Percentiles rank a stretch among this genome's conserved stretches.
Conservation (phyloP, 768 basidiomycete species). For the Collybia mongolica region DNA sequence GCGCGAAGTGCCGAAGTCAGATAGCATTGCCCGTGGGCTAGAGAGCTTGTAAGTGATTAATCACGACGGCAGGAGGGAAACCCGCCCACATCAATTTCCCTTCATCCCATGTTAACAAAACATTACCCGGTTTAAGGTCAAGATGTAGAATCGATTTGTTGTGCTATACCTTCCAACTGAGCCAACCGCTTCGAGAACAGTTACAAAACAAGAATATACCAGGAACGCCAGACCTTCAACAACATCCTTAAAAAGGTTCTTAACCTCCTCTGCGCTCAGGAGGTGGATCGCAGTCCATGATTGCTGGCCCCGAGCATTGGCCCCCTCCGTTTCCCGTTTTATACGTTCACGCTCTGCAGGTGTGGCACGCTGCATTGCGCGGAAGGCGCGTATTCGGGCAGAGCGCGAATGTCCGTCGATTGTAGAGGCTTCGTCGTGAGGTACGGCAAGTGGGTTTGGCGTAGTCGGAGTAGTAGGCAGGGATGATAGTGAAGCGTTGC, state of each 20-base stretch:
- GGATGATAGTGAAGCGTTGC: constrained; percentile 18
- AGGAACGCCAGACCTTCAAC: constrained; percentile 86
- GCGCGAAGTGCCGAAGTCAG: constrained; percentile 93
- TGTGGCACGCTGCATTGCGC: constrained; percentile 62
- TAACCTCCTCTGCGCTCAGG: constrained; percentile 81
- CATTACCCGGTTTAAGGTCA: constrained; percentile 93
- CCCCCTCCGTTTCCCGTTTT: constrained; percentile 47
- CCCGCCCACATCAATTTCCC: constrained; percentile 69
- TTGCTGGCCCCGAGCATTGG: constrained; percentile 18
- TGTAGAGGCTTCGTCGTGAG: constrained; percentile 1
- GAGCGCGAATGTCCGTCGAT: constrained; percentile 54
- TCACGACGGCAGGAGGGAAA: neutral
- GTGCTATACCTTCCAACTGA: constrained; percentile 46
- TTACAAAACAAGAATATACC: constrained; percentile 41
- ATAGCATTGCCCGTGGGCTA: constrained; percentile 92
- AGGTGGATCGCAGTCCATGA: constrained; percentile 79
- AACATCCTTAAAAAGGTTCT: constrained; percentile 79
- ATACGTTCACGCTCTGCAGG: constrained; percentile 65
- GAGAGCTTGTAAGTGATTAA: neutral
- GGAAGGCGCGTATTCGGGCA: constrained; percentile 75
- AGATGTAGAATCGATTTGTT: constrained; percentile 85
- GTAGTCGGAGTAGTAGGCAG: constrained; percentile 10
- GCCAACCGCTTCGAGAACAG: neutral
- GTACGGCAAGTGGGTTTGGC: neutral
- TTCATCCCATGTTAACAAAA: constrained; percentile 89